phyloP scores from a whole-genome alignment of 768 basidiomycete genomes.

The Rhodotorula diobovata region DNA sequence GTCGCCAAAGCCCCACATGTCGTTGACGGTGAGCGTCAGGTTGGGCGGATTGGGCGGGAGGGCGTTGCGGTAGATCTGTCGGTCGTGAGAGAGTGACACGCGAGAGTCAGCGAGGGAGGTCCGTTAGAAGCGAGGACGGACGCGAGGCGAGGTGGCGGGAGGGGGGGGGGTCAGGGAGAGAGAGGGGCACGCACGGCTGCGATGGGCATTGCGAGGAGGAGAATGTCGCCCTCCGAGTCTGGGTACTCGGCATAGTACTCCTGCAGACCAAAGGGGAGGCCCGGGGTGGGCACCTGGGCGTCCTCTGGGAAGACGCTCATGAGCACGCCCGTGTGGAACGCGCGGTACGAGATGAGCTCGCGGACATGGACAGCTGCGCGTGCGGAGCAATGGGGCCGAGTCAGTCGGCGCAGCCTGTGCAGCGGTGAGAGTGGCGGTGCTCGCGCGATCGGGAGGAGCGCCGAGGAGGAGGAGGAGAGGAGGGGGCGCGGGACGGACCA shows the following conservation, averaged over 20 bases:
- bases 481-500: constrained; percentile 8
- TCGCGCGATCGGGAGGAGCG: background rate
- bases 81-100: background rate
- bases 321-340: constrained; percentile 16
- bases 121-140: no score
- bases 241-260: constrained; percentile 41
- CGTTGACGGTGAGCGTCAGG: constrained; percentile 36
- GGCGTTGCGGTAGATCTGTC: constrained; percentile 39
- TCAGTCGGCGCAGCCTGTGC: background rate
- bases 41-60: constrained; percentile 36
- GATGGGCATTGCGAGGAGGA: constrained; percentile 38
- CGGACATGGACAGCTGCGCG: constrained; percentile 34
- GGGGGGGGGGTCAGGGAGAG: background rate
- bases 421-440: background rate
- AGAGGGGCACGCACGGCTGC: constrained; percentile 17
- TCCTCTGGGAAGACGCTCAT: constrained; percentile 29
- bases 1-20: constrained; percentile 34
- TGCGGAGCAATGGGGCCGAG: background rate
- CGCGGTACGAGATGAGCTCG: constrained; percentile 35
- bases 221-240: constrained; percentile 35
- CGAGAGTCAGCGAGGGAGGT: no score
- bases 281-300: background rate
- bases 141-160: no score
- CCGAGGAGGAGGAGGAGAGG: background rate
- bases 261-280: constrained; percentile 34